Evolutionary conservation across 345 rosid genomes (phyloP).

Genomic region (Eucalyptus decipiens): DNA sequence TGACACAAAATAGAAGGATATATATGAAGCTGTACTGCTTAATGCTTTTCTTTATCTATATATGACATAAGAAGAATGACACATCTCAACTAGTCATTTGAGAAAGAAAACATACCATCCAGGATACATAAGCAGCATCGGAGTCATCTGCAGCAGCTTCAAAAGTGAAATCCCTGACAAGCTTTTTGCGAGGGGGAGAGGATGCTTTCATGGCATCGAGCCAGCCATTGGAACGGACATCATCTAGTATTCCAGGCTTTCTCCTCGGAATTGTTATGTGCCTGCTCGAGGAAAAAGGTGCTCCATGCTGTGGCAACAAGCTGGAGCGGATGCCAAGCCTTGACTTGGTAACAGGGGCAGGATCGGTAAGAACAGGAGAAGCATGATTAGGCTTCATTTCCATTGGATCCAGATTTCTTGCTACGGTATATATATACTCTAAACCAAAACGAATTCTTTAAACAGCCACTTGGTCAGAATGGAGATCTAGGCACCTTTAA

Average conservation of each 20-base stretch:
- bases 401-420: constrained; percentile 27
- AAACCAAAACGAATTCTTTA: background rate
- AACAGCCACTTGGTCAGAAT: background rate
- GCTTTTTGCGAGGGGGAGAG: constrained; percentile 85
- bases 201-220: constrained; percentile 93
- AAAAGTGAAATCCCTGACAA: constrained; percentile 33
- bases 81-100: background rate
- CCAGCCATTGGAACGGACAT: constrained; percentile 87
- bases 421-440: background rate
- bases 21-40: background rate
- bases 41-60: background rate
- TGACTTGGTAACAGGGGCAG: constrained; percentile 47
- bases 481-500: background rate
- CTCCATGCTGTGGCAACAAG: constrained; percentile 32
- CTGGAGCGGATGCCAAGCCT: constrained; percentile 50
- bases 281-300: constrained; percentile 40
- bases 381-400: constrained; percentile 53
- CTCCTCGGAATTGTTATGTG: constrained; percentile 31
- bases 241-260: constrained; percentile 63
- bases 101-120: constrained; percentile 45
- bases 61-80: background rate
- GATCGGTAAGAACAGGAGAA: constrained; percentile 71
- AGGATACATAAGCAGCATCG: constrained; percentile 47
- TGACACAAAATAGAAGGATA: background rate
- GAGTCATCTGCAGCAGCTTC: constrained; percentile 50